These are phyloP conservation scores for Rhizopogon sp. DNA, from an alignment of 768 basidiomycete species.

Conservation along the genomic window DNA sequence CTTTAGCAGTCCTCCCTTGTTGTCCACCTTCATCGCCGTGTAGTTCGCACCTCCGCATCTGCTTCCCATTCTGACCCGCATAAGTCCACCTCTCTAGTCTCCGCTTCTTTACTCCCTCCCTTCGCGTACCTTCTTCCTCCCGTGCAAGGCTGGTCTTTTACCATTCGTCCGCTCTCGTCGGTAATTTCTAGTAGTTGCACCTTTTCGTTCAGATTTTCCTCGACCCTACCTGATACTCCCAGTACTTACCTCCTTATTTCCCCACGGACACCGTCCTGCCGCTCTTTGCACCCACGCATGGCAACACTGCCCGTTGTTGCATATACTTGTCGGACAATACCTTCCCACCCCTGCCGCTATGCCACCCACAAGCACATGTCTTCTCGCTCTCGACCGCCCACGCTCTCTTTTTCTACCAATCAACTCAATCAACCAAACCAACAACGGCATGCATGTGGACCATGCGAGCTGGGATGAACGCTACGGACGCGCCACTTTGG, in stretches of 20 bases:
- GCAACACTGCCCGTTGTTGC: conserved; percentile 9
- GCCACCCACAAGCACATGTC: conserved; percentile 9
- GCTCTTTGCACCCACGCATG: conserved; percentile 22
- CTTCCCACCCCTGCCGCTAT: conserved; percentile 9
- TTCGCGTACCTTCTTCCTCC: conserved; percentile 16
- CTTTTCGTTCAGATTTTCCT: conserved; percentile 15
- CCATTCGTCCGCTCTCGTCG: conserved; percentile 14
- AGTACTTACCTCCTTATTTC: conserved; percentile 13
- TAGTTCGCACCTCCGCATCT: conserved; percentile 17
- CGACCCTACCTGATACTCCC: conserved; percentile 12
- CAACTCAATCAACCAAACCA: conserved; percentile 7
- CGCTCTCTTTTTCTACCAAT: conserved; percentile 4
- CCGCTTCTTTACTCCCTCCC: conserved; percentile 14
- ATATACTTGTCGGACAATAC: conserved; percentile 18
- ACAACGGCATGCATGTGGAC: conserved; percentile 17
- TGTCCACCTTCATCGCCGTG: conserved; percentile 25
- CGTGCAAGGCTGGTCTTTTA: conserved; percentile 19
- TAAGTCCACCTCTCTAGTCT: conserved; percentile 18
- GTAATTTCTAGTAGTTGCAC: conserved; percentile 19
- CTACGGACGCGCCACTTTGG: conserved; percentile 21
- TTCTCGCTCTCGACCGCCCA: conserved; percentile 2
- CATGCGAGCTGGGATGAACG: conserved; percentile 17
- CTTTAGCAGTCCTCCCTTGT: conserved; percentile 21
- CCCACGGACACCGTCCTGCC: conserved; percentile 10
- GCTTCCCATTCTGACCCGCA: conserved; percentile 28